Evolutionary conservation across 129 eudicot species (phyloP).

Genomic region (Saussurea involucrata): DNA sequence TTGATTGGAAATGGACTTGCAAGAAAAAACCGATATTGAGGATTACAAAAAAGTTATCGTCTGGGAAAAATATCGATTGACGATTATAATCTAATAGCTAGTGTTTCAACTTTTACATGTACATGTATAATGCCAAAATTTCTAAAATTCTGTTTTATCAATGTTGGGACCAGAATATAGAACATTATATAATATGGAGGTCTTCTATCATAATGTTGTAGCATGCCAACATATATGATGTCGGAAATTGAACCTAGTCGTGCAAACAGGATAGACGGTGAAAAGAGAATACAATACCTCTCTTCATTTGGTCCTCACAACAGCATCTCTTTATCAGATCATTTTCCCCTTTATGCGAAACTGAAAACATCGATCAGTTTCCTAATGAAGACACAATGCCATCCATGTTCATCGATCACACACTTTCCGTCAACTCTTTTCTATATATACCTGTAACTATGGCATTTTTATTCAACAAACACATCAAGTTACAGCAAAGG

Average conservation of each 20-base stretch:
- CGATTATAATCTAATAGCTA: too few species aligned
- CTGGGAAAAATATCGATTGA: too few species aligned
- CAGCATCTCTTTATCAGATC: not conserved
- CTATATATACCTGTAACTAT: not conserved
- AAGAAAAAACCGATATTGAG: too few species aligned
- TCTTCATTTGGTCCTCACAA: not conserved
- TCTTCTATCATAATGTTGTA: too few species aligned
- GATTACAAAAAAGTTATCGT: too few species aligned
- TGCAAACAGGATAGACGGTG: not conserved
- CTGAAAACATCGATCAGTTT: not conserved
- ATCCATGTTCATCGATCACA: not conserved
- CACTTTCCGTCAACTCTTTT: not conserved
- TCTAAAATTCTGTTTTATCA: too few species aligned
- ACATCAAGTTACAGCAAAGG: not conserved
- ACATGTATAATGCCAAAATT: too few species aligned
- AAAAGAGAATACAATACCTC: conserved; percentile 4
- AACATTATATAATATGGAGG: too few species aligned
- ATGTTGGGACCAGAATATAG: too few species aligned
- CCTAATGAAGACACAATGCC: not conserved
- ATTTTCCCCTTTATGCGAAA: not conserved
- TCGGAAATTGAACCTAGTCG: not conserved
- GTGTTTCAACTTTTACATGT: too few species aligned
- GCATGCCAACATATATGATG: not conserved
- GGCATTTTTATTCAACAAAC: not conserved
- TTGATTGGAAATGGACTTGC: too few species aligned